Evolutionary conservation across 2,329 filamentous ascomycete genomes (phyloP), one percentile per base, ranked within the genome.

Genomic region (Hyphodiscus sp.): DNA sequence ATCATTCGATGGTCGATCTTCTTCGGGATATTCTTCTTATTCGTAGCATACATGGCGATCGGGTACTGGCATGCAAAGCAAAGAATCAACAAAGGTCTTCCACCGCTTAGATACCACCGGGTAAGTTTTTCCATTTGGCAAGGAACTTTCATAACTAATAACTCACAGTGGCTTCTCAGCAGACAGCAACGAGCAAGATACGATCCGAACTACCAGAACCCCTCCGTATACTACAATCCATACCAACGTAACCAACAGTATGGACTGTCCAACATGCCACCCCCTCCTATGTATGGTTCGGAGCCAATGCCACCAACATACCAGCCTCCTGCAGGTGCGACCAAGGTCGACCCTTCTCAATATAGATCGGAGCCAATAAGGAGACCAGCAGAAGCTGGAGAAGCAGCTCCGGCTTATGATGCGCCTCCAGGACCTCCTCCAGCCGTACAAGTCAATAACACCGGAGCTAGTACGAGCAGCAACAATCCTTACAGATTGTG

Each of bases 1-100:
- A 71, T 70, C 54, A 74, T 90, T 63, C 87, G 89, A 70, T 92
- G 87, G 81, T 76, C 78, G 46, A 71, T 92, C 55, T 81, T 91
- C 65, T 78, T 80, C 56, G 71, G 74, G 57, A 67, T 92, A 59
- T 73, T 88, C 62, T 54, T 77, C 52, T 52, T 82, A 55, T 70
- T 89, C 63, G 67, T 81, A 50, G 63, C 76, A 43, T 89, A 83
- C 75, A 74, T 91, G 63, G 60, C 88, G 51, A 75, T 81, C 55
- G 87, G 86, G 56, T 86, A 87, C 68, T 70, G 80, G 46, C 89
- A 92, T 70, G 89, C 87, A 45, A 81, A 81, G 67, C 71, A 72
- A 45, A 77, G 89, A 46, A 74, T 91, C 59, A 76, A 73, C 56
- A 85, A 83, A 67, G 87, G 87, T 1, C 73, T 83, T 41, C 73